Conservation (phyloP, 1,139 yeast genomes). For the Geotrichum candidum region DNA sequence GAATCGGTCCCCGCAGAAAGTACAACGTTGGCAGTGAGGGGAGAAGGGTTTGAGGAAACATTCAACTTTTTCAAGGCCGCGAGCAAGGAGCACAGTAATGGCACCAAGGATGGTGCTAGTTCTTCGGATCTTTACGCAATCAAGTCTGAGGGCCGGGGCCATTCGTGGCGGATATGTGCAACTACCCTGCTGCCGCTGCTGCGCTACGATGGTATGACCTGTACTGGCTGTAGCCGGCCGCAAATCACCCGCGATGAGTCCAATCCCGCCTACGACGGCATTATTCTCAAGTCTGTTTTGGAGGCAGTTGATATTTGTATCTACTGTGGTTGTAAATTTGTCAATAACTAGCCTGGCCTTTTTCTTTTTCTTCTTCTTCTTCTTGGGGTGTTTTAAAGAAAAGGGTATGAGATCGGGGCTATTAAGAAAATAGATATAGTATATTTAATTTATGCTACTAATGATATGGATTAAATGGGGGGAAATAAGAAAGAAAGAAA, state of each 20-base stretch:
- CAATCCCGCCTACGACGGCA: not conserved
- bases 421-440: not conserved
- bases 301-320: slow-evolving; percentile 16
- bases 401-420: not conserved
- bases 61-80: slow-evolving; percentile 2
- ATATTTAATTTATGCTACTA: no score
- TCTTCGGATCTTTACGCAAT: slow-evolving; percentile 4
- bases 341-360: not conserved
- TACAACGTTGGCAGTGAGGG: slow-evolving; percentile 3
- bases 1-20: not conserved
- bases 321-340: slow-evolving; percentile 16
- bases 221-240: slow-evolving; percentile 15
- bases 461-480: not conserved
- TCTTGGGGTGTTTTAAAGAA: not conserved
- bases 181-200: slow-evolving; percentile 14
- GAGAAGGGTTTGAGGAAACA: slow-evolving; percentile 15
- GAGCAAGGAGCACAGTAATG: not conserved
- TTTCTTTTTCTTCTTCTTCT: not conserved
- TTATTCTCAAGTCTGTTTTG: slow-evolving; percentile 1
- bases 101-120: not conserved
- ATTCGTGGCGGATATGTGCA: slow-evolving; percentile 15
- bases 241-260: not conserved
- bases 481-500: not conserved
- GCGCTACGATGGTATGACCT: slow-evolving; percentile 11
- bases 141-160: slow-evolving; percentile 7